Evolutionary conservation across 306 rosid genomes (phyloP), one percentile per base, ranked within the genome.

Genomic region (Vachellia collinsii): DNA sequence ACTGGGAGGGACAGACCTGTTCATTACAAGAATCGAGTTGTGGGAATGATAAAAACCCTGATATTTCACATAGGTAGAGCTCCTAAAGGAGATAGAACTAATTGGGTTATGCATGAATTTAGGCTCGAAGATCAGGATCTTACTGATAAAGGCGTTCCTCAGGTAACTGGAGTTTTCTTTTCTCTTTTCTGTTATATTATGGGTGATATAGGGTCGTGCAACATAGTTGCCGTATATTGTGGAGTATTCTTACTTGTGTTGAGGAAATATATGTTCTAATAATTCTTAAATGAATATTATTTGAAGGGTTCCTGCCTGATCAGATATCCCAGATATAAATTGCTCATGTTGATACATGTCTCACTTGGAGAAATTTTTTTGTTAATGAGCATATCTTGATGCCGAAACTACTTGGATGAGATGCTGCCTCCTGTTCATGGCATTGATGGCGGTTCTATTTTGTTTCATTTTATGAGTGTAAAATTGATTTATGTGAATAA

Each of bases 61-160:
- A 76, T 93, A 20, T 95, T 91, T 83, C 93, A 93, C 81, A 62
- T 0, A 0, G 97, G 97, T 5, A 77, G 25, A 74, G 85, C 97
- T 0, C 92, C 89, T 6, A 66, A 17, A 29, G 97, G 97, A 71
- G 81, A 51, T 3, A 86, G 94, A 62, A 95, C 99, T 2, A 74
- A 95, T 85, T 95, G 99, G 99, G 98, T 93, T 23, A 84, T 95
- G 91, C 96, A 93, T 23, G 98, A 95, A 76, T 95, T 78, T 74
- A 86, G 94, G 83, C 88, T 93, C 70, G 88, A 88, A 56, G 88
- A 87, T 48, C 72, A 89, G 77, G 69, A 54, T 25, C 70, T 84
- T 42, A 74, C 74, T 47, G 84, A 70, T 2, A 69, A 22, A 50
- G 88, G 83, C 46, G 68, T 82, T 64, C 50, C 65, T 17, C 91